Percentiles rank a stretch among this genome's conserved stretches.
Evolutionary conservation across 768 basidiomycete genomes (phyloP).

Genomic region (Clitopilus passeckerianus): DNA sequence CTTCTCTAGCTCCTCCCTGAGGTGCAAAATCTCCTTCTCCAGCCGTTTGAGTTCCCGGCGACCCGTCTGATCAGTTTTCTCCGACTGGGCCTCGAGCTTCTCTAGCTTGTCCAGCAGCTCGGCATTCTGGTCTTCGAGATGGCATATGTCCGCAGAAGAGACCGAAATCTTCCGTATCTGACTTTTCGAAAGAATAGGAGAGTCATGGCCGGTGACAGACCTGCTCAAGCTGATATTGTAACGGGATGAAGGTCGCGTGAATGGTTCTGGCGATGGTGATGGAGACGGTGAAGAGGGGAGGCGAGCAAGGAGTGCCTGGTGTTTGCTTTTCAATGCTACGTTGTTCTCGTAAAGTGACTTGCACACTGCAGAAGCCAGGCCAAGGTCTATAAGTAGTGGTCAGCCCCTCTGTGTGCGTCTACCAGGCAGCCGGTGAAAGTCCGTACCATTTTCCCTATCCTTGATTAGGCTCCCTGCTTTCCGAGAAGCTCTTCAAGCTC

Average conservation of each 20-base stretch:
- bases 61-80: conserved; percentile 60
- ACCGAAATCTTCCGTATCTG: conserved; percentile 53
- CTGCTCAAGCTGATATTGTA: conserved; percentile 21
- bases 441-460: conserved; percentile 70
- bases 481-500: conserved; percentile 63
- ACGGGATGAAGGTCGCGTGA: conserved; percentile 19
- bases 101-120: conserved; percentile 76
- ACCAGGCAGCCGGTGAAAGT: background rate
- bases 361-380: conserved; percentile 60
- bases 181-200: conserved; percentile 15
- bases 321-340: conserved; percentile 61
- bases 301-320: conserved; percentile 65
- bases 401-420: conserved; percentile 1
- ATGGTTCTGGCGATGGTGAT: conserved; percentile 30
- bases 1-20: conserved; percentile 73
- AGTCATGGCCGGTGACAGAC: conserved; percentile 14
- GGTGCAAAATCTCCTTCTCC: conserved; percentile 73
- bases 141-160: conserved; percentile 62
- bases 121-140: conserved; percentile 78
- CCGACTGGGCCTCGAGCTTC: conserved; percentile 67
- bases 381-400: conserved; percentile 46
- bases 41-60: conserved; percentile 64
- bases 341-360: conserved; percentile 70
- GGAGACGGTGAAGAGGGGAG: conserved; percentile 45
- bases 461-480: conserved; percentile 75